These are phyloP conservation scores for Halteria grandinella DNA, from an alignment of 73 alveolate species.

Conservation along the genomic window DNA sequence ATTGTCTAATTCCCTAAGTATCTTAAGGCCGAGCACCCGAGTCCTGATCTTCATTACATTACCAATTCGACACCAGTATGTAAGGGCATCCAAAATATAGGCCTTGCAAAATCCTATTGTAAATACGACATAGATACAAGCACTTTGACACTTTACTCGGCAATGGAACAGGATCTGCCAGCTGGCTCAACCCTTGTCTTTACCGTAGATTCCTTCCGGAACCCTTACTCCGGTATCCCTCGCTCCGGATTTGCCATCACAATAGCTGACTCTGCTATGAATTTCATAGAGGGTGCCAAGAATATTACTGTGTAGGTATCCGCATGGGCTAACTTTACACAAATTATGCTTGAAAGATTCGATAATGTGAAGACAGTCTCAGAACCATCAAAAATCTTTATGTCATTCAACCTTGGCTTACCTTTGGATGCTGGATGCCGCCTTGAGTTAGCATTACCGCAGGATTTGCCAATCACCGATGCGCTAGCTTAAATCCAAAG, in stretches of 20 bases:
- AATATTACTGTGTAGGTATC: conserved; percentile 3
- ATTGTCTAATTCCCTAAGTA: too few species aligned
- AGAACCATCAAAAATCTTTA: neutral
- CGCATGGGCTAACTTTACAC: conserved; percentile 6
- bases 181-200: conserved; percentile 17
- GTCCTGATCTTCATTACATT: too few species aligned
- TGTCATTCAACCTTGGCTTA: neutral
- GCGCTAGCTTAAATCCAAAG: too few species aligned
- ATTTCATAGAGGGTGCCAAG: neutral
- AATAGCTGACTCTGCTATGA: conserved; percentile 29
- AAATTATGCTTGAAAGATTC: neutral
- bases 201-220: conserved; percentile 14
- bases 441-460: neutral
- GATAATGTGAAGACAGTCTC: conserved; percentile 14
- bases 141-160: too few species aligned
- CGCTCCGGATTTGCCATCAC: conserved; percentile 28
- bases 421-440: conserved; percentile 21
- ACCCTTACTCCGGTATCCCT: conserved; percentile 51
- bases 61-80: too few species aligned
- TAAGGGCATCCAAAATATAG: too few species aligned
- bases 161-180: too few species aligned
- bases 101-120: too few species aligned
- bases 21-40: too few species aligned
- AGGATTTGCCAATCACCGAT: conserved; percentile 12
- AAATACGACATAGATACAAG: too few species aligned